Conservation (phyloP, 306 rosid species). For the Cucumis melo region DNA sequence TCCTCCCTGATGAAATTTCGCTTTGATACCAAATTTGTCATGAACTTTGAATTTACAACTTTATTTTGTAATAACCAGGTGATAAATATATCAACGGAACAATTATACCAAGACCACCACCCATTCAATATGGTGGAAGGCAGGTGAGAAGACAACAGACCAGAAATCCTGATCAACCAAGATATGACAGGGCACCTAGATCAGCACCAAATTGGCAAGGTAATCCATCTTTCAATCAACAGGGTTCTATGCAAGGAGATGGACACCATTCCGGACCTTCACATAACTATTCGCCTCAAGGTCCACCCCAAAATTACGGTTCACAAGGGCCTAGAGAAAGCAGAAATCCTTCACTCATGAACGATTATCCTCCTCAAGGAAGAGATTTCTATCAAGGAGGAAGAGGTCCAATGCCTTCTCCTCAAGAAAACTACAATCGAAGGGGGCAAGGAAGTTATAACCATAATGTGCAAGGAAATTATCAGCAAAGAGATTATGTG, state of each 20-base stretch:
- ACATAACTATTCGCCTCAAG: constrained; percentile 29
- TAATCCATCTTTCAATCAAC: constrained; percentile 24
- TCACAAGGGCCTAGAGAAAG: constrained; percentile 41
- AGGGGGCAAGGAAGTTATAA: constrained; percentile 10
- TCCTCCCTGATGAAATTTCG: background rate
- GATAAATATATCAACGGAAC: constrained; percentile 73
- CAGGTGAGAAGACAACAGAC: constrained; percentile 26
- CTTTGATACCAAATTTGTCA: background rate
- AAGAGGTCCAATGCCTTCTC: constrained; percentile 26
- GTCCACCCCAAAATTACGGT: constrained; percentile 17
- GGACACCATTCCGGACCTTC: constrained; percentile 40
- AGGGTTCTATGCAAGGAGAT: constrained; percentile 32
- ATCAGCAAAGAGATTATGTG: constrained; percentile 21
- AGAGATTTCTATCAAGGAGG: constrained; percentile 12
- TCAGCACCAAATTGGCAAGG: constrained; percentile 23
- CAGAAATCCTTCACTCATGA: constrained; percentile 21
- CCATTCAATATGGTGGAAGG: constrained; percentile 59
- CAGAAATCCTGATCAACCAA: constrained; percentile 25
- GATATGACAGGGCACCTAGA: constrained; percentile 25
- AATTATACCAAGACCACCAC: constrained; percentile 81
- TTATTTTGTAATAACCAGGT: constrained; percentile 30
- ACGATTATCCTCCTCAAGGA: background rate
- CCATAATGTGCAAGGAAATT: constrained; percentile 24
- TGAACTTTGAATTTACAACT: background rate
- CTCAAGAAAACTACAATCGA: constrained; percentile 33